Evolutionary conservation across 768 basidiomycete species (phyloP), one percentile per base, ranked within the genome.

Genomic region (Lactarius sp.): DNA sequence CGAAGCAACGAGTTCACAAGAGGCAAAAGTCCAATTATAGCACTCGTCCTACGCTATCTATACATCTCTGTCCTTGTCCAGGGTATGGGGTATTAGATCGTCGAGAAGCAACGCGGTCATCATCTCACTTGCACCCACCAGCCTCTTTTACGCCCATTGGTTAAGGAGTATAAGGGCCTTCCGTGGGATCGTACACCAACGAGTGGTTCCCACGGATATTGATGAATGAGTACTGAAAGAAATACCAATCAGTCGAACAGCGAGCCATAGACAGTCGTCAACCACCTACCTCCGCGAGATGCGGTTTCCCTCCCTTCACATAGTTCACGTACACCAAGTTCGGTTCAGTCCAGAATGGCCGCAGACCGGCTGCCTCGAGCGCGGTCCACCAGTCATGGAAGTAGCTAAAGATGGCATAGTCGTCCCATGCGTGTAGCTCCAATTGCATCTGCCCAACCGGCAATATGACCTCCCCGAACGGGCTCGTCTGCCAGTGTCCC

Each of bases 381-480:
- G 77, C 77, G 72, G 85, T 80, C 87, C 87, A 90, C 85, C 85
- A 90, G 27, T 71, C 69, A n/a, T 86, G 74, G 71, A 85, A 83
- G 60, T 85, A 78, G 1, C 74, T 71, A 72, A 86, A 85, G 41
- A 70, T 73, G 64, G 47, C 70, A 42, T 68, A 70, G 64, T 71
- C 72, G 42, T 72, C 70, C 71, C 74, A 72, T 1, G 72, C 68
- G 70, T 90, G 88, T 41, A 90, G 75, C 71, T 89, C 87, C 22
- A 90, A 76, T 69, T 85, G 84, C 31, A 90, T 78, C 71, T 90
- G 88, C 27, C 86, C 87, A 70, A 90, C 83, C 6, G 88, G 88
- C 6, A 90, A 73, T 0, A 37, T 36, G 27, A 56, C 34, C 8
- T 3, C 18, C 7, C n/a, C 9, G 8, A 44, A 49, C 47, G 13